Percentiles rank a stretch among this genome's conserved stretches.
Evolutionary conservation across 768 basidiomycete species (phyloP).

Genomic region (Cystofilobasidium ferigula): DNA sequence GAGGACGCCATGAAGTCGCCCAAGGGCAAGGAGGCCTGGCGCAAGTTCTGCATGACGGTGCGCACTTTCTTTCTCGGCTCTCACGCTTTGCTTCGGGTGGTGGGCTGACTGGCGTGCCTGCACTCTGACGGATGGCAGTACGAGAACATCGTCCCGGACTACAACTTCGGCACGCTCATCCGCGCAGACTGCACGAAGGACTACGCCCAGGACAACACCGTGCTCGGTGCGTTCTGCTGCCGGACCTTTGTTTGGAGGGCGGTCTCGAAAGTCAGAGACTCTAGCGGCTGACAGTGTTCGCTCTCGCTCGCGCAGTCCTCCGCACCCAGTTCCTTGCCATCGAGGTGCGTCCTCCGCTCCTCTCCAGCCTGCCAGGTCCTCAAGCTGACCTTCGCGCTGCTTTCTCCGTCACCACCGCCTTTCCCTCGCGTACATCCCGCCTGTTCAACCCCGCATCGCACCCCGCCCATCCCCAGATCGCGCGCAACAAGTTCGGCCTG

Average conservation of each 20-base stretch:
- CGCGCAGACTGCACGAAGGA: conserved; percentile 65
- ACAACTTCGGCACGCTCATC: conserved; percentile 93
- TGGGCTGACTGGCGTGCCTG: not conserved
- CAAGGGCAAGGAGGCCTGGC: conserved; percentile 80
- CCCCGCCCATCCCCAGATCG: conserved; percentile 49
- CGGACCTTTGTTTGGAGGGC: conserved; percentile 7
- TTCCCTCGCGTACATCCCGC: not conserved
- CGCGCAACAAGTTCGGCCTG: conserved; percentile 77
- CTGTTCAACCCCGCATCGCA: not conserved
- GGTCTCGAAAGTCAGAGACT: no score
- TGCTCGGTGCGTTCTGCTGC: conserved; percentile 56
- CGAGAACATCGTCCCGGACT: conserved; percentile 79
- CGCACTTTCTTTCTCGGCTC: not conserved
- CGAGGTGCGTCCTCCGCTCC: conserved; percentile 48
- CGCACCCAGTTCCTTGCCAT: conserved; percentile 72
- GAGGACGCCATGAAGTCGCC: conserved; percentile 88
- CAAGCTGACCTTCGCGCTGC: not conserved
- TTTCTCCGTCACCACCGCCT: not conserved
- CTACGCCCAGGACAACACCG: conserved; percentile 84
- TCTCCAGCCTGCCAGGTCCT: not conserved
- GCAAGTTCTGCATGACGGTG: conserved; percentile 59
- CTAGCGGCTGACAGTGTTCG: not conserved
- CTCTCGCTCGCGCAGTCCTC: conserved; percentile 28
- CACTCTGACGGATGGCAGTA: conserved; percentile 43
- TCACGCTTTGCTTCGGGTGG: no score